These are phyloP conservation scores for Hemileia vastatrix DNA, from an alignment of 1,284 basidiomycete genomes.

Conservation along the genomic window DNA sequence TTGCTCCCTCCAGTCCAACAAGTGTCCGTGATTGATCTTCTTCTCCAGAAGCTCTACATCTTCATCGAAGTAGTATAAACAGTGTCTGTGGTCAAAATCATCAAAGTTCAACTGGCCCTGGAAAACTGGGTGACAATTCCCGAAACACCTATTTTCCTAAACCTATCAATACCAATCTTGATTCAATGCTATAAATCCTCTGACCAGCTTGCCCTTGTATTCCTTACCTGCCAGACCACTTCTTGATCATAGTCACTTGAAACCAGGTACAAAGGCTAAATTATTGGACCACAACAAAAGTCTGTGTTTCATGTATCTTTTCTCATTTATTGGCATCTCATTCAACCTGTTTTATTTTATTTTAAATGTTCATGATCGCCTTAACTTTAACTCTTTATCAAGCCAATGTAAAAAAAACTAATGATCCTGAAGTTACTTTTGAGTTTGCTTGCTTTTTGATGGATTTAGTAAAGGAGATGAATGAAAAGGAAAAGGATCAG, in stretches of 20 bases:
- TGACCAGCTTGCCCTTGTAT: no score
- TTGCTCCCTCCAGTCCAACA: no score
- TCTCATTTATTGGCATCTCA: neutral
- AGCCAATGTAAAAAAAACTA: slow-evolving; percentile 94
- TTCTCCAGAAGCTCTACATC: no score
- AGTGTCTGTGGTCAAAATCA: no score
- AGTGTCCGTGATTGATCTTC: no score
- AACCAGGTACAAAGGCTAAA: slow-evolving; percentile 81
- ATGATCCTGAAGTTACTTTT: slow-evolving; percentile 94
- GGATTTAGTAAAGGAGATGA: slow-evolving; percentile 55
- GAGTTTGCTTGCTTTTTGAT: slow-evolving; percentile 99
- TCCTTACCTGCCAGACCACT: slow-evolving; percentile 45
- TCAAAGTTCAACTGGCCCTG: no score
- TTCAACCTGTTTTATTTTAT: neutral
- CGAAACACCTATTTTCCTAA: no score
- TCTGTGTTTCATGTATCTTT: neutral
- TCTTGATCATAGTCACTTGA: slow-evolving; percentile 85
- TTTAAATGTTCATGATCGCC: neutral
- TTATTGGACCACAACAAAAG: slow-evolving; percentile 85
- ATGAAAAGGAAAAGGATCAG: slow-evolving; percentile 26
- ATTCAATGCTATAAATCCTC: no score
- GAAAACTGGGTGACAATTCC: no score
- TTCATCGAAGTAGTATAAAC: no score
- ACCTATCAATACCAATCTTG: no score
- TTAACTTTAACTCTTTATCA: slow-evolving; percentile 80